A percentile compares a stretch with the other conserved stretches of the same genome.
phyloP scores from a whole-genome alignment of 2,329 filamentous ascomycete genomes.

The Epichloe brachyelytri region DNA sequence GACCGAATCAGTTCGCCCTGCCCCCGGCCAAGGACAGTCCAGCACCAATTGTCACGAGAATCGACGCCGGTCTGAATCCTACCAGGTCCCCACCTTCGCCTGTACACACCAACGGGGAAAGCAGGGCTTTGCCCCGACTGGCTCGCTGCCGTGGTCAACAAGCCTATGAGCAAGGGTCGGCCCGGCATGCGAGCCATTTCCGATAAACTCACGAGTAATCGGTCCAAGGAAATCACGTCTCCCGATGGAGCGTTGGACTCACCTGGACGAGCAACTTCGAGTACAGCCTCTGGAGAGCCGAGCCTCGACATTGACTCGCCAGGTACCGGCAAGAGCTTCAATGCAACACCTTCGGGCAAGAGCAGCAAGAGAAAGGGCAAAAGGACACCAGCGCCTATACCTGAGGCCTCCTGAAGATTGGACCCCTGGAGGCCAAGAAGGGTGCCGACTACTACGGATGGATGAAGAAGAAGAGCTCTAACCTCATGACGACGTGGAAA shows the following conservation, averaged over 20 bases:
- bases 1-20: constrained; percentile 38
- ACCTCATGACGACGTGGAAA: constrained; percentile 96
- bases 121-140: constrained; percentile 39
- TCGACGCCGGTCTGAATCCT: constrained; percentile 33
- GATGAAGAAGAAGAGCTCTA: constrained; percentile 99
- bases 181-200: constrained; percentile 76
- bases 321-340: constrained; percentile 46
- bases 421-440: constrained; percentile 70
- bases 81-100: constrained; percentile 30
- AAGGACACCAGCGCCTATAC: constrained; percentile 93
- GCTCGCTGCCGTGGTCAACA: constrained; percentile 38
- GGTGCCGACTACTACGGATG: constrained; percentile 89
- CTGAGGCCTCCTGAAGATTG: constrained; percentile 68
- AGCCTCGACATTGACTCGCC: constrained; percentile 73
- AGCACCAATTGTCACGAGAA: constrained; percentile 46
- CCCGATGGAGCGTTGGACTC: constrained; percentile 46
- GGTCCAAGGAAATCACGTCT: constrained; percentile 37
- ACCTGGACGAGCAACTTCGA: constrained; percentile 65
- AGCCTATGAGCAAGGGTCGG: constrained; percentile 35
- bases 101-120: constrained; percentile 18
- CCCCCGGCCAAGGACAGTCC: constrained; percentile 38
- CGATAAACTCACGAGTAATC: constrained; percentile 51
- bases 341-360: constrained; percentile 34
- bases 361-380: constrained; percentile 61
- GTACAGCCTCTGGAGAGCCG: constrained; percentile 47